Conservation (phyloP, 2,329 filamentous ascomycete genomes). For the Ascochyta clinopodiicola region DNA sequence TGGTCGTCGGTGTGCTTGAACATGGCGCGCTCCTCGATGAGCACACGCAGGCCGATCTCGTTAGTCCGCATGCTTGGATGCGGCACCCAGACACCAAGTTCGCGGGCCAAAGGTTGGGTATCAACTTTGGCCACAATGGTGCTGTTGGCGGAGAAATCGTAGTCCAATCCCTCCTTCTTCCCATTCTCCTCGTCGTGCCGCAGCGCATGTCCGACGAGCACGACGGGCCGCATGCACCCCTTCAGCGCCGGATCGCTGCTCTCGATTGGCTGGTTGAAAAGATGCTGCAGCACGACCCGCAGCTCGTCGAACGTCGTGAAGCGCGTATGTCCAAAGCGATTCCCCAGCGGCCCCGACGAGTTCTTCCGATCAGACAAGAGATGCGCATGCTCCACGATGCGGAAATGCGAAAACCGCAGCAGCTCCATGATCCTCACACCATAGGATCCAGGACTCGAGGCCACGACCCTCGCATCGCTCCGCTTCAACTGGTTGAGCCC, state of each 20-base stretch:
- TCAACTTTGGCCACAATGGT: constrained; percentile 31
- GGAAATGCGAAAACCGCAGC: constrained; percentile 30
- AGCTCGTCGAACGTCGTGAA: constrained; percentile 26
- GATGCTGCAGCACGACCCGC: constrained; percentile 15
- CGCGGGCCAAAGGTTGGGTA: constrained; percentile 29
- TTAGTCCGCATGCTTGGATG: constrained; percentile 1
- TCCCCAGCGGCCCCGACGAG: constrained; percentile 22
- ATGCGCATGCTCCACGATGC: constrained; percentile 29
- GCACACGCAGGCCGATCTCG: constrained; percentile 17
- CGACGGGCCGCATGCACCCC: constrained; percentile 24
- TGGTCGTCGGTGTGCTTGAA: constrained; percentile 26
- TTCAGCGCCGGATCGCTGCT: neutral
- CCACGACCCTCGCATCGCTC: neutral
- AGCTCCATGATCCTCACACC: constrained; percentile 27
- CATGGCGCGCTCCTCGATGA: constrained; percentile 11
- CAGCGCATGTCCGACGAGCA: constrained; percentile 34
- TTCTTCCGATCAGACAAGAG: constrained; percentile 12
- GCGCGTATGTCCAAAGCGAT: constrained; percentile 30
- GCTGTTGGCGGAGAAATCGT: constrained; percentile 13
- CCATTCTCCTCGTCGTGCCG: constrained; percentile 28
- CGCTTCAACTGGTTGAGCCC: constrained; percentile 23
- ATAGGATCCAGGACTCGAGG: constrained; percentile 11
- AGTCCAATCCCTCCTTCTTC: constrained; percentile 20
- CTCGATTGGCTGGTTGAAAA: constrained; percentile 23
- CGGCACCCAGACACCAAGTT: constrained; percentile 11